phyloP scores from a whole-genome alignment of 139 green algal genomes.

The Coelastrella sp. region DNA sequence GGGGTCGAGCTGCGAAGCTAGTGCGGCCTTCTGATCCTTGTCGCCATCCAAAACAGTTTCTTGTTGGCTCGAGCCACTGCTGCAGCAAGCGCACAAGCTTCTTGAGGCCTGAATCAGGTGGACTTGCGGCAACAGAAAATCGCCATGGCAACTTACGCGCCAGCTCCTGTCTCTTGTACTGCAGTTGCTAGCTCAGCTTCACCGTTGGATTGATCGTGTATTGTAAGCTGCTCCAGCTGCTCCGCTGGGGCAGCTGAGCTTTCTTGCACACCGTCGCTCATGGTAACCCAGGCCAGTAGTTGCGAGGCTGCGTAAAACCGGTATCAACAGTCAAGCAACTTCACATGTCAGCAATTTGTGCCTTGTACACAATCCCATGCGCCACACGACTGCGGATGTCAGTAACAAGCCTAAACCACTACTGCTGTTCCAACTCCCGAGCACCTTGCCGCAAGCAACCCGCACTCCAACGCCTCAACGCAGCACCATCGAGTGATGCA shows the following conservation, averaged over 20 bases:
- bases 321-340: too few species aligned
- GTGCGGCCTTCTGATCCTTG: neutral
- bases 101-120: too few species aligned
- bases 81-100: neutral
- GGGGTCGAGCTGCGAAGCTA: slow-evolving; percentile 8
- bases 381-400: too few species aligned
- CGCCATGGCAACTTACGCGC: neutral
- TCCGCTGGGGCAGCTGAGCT: neutral
- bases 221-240: slow-evolving; percentile 13
- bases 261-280: neutral
- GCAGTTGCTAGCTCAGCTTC: too few species aligned
- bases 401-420: neutral
- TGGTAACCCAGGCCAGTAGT: neutral
- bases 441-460: too few species aligned
- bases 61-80: too few species aligned
- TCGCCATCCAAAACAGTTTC: neutral
- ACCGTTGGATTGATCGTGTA: neutral
- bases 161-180: neutral
- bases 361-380: too few species aligned
- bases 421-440: neutral
- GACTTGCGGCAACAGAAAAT: too few species aligned
- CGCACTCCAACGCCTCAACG: neutral
- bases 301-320: too few species aligned
- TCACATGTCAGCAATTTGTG: too few species aligned
- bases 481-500: slow-evolving; percentile 49